These are phyloP conservation scores for Neonectria coccinea DNA, from an alignment of 2,329 filamentous ascomycete genomes.

Conservation along the genomic window DNA sequence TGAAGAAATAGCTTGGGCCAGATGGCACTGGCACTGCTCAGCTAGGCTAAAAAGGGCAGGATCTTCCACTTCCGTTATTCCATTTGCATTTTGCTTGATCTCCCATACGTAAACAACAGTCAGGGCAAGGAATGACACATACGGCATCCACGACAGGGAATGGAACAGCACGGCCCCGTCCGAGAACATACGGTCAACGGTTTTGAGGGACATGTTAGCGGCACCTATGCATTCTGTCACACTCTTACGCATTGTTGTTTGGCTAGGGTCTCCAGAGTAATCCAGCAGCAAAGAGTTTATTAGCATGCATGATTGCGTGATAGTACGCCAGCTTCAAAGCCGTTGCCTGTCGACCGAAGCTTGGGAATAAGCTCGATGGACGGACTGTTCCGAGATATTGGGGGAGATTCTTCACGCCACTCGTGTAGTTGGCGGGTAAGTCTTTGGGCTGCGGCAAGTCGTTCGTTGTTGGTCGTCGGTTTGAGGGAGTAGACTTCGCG, in stretches of 20 bases:
- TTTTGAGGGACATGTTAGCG: no score
- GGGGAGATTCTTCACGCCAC: conserved; percentile 54
- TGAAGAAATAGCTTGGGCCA: conserved; percentile 52
- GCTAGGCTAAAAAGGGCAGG: no score
- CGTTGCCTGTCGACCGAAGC: conserved; percentile 54
- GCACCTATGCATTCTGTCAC: no score
- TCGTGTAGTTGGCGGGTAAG: conserved; percentile 52
- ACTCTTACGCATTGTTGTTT: conserved; percentile 1
- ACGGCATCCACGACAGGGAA: no score
- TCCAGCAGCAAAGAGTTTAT: conserved; percentile 54
- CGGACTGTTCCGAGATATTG: conserved; percentile 56
- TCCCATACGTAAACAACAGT: no score
- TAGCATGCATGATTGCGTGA: conserved; percentile 66
- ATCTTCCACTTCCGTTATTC: no score
- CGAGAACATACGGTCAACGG: no score
- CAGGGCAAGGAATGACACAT: no score
- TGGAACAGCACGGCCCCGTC: no score
- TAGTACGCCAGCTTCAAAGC: conserved; percentile 18
- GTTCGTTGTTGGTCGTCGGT: conserved; percentile 47
- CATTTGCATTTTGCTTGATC: no score
- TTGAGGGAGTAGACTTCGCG: conserved; percentile 54
- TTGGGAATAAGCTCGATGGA: conserved; percentile 57
- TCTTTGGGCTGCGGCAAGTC: conserved; percentile 51
- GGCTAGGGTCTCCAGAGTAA: conserved; percentile 55
- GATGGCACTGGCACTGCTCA: conserved; percentile 56